Base-by-base conservation (phyloP, 2,329 filamentous ascomycete genomes). In the Pseudogymnoascus sp. region DNA sequence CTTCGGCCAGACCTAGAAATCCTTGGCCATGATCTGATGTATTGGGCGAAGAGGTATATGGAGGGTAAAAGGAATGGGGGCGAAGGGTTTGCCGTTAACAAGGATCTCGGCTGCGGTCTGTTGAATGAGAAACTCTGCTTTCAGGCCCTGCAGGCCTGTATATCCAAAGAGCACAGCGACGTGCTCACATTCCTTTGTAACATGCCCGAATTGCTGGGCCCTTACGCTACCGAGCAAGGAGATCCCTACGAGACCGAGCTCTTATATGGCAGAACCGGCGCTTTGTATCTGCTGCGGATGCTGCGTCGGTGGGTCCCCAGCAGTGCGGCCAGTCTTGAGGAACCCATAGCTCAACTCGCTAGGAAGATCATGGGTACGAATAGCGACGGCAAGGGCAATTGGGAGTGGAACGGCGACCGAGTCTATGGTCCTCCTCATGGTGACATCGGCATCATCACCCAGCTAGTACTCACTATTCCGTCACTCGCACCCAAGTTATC, bases 381-480 rank as follows among this genome's bases (percentile, higher is more conserved):
- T 27, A n/a, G 27, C n/a, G 55, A n/a, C 74, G 73, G 4, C 71
- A 73, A 29, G 13, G 75, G 73, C 3, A 71, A 73, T 0, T 90
- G 87, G 87, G 80, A 79, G 65, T 90, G 84, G 83, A 81, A 84
- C 63, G 81, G 80, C 13, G 84, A 83, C 67, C 70, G 75, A 12
- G 88, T 88, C 68, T 76, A 88, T 35, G 88, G 88, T 1, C 85
- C 87, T 3, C 83, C 81, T 0, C 86, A 90, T 69, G 88, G 88
- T 5, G 80, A 82, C 10, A 82, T 90, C 31, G 86, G 87, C 8
- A 89, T 89, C 71, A 80, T 90, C 63, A 85, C 83, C n/a, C 88
- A 90, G 71, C 75, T 89, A 12, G 80, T 89, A 1, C 75, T 84
- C 48, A 69, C 66, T 6, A 36, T 41, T 2, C 44, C 66, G 10